Base-by-base conservation (phyloP, 441 rosid genomes). In the Bruguiera hainesii region DNA sequence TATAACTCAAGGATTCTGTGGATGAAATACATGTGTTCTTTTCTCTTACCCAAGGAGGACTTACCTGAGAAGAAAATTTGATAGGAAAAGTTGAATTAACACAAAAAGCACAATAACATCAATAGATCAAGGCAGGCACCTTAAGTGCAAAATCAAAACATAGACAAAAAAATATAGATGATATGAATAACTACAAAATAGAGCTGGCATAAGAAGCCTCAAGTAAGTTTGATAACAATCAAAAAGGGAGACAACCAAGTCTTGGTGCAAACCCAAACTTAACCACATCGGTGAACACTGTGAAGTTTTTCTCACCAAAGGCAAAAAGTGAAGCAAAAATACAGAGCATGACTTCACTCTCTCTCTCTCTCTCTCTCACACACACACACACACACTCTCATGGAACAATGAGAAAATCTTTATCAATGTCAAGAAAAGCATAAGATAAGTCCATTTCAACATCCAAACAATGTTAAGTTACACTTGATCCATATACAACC, bases 1-100 rank as follows among this genome's bases (percentile, higher is more conserved):
- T 90, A 70, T 74, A 68, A 67, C 74, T 81, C 70, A 75, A 29
- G 46, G 84, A 88, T 62, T 79, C 79, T 5, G 87, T 65, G 71
- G 88, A 85, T 66, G 53, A 59, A 50, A 71, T 20, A 59, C 25
- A 61, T 31, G 30, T 69, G 35, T 75, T 73, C 53, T 66, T 65
- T 63, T 60, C 71, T 60, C 68, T 72, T 61, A 56, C 66, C 48
- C 49, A 56, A 46, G 69, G 71, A 46, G 6, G 76, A 64, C 75
- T 88, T 74, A 62, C 83, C 90, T 84, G 56, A 23, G 48, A n/a
- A 58, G 58, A 65, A 37, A 61, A 13, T 59, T 64, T 42, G 39
- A 42, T 2, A 52, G 7, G 31, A 28, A 61, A 3, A 23, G 15
- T 1, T 55, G 58, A 6, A 57, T 11, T 23, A 2, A 29, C 35